Base-by-base conservation (phyloP, 2,329 filamentous ascomycete genomes). In the Alternaria arbusti region DNA sequence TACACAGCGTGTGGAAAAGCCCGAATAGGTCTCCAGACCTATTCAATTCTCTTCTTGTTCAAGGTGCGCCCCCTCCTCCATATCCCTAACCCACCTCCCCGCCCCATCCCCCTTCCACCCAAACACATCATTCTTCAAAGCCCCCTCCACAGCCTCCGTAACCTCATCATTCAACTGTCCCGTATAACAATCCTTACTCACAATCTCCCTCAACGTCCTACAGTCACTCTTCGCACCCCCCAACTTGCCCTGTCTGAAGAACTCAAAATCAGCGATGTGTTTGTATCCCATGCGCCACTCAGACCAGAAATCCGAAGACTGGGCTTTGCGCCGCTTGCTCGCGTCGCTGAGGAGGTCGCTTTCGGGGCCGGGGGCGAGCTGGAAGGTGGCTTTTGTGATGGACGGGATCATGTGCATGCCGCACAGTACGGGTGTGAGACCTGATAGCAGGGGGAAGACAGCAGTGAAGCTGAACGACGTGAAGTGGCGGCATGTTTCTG, bases 381-480 rank as follows among this genome's bases (percentile, higher is more conserved):
- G 80, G 9, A 84, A 69, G 4, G 77, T 70, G 2, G 84, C 28
- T 22, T 74, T 40, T 47, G 67, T 66, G 69, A 83, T 43, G 40
- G 80, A 73, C 11, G 64, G 67, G 9, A 81, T 70, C 30, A 69
- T 67, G 56, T 73, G 54, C 3, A 80, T 62, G 3, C 71, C 70
- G 4, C 68, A 64, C 5, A 77, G 60, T 12, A 78, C 58, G 17
- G 66, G 61, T 5, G 65, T 69, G 54, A 91, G 83, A 73, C 92
- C 90, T 6, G 85, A 84, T 51, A 85, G 84, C 36, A 89, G 87
- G 0, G 91, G 90, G 69, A 92, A 93, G 8, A 91, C 86, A 40
- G 87, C 88, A 4, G 89, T 84, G 73, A 91, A 92, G 58, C 80
- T 79, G 63, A 87, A 83, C 1, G 80, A 81, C 13, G 81, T 79